A percentile compares a stretch with the other conserved stretches of the same genome.
Evolutionary conservation across 208 protist genomes (phyloP).

Genomic region (Trichomonas gallinae): DNA sequence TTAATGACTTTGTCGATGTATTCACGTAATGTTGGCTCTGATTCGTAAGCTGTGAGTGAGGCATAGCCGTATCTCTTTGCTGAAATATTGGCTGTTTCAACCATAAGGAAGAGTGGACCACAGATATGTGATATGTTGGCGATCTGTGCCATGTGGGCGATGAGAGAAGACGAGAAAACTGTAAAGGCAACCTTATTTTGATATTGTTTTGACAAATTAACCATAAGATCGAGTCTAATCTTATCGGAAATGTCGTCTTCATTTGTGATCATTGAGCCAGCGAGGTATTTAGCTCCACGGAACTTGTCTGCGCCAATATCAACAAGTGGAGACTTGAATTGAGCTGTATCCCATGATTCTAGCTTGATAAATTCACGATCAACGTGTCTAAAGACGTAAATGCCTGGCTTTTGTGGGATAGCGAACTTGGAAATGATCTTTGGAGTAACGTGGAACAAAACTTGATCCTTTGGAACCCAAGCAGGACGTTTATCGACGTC

Average conservation of each 20-base stretch:
- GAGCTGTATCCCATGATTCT: neutral
- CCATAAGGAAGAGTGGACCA: neutral
- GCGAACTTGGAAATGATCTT: neutral
- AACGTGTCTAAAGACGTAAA: neutral
- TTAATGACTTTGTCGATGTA: neutral
- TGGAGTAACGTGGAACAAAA: neutral
- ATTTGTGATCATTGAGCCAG: neutral
- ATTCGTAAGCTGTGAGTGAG: neutral
- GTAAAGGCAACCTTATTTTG: neutral
- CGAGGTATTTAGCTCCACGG: neutral
- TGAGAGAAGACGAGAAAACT: neutral
- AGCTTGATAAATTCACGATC: neutral
- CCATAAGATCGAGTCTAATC: neutral
- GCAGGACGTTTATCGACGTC: neutral
- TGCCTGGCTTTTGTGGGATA: neutral
- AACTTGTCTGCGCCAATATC: neutral
- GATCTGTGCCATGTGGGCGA: neutral
- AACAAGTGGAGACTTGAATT: neutral
- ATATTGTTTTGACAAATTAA: neutral
- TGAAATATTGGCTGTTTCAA: neutral
- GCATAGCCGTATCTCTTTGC: neutral
- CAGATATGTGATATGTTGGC: neutral
- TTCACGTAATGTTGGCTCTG: neutral
- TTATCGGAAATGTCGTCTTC: neutral
- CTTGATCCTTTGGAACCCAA: neutral